Percentiles rank a stretch among this genome's conserved stretches.
Evolutionary conservation across 495 filamentous ascomycete species (phyloP).

Genomic region (Usnea hakonensis): DNA sequence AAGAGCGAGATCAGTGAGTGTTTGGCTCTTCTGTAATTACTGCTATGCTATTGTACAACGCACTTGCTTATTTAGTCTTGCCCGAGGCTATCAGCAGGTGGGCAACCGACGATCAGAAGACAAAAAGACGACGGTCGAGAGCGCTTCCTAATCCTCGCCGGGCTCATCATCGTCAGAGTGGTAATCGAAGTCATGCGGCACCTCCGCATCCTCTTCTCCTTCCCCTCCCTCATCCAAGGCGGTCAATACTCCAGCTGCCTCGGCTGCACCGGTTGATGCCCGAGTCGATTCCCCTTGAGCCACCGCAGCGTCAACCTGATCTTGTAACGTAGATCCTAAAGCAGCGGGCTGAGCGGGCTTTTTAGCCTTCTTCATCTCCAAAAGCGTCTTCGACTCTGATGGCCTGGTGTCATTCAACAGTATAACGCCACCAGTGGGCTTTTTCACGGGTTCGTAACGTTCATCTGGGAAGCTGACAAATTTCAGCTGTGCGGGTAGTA

Average conservation of each 20-base stretch:
- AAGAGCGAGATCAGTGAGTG: too few species aligned
- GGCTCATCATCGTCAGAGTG: conserved; percentile 61
- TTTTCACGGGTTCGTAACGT: conserved; percentile 91
- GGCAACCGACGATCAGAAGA: background rate
- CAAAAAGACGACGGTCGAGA: conserved; percentile 4
- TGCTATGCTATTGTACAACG: background rate
- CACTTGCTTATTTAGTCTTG: background rate
- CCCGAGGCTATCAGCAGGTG: background rate
- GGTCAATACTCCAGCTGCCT: conserved; percentile 71
- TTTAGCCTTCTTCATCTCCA: conserved; percentile 85
- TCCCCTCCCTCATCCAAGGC: conserved; percentile 81
- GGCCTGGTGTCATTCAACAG: conserved; percentile 81
- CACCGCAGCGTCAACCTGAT: conserved; percentile 29
- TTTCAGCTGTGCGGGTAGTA: conserved; percentile 87
- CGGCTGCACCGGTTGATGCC: conserved; percentile 44
- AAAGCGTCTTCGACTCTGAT: conserved; percentile 63
- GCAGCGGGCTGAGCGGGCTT: conserved; percentile 58
- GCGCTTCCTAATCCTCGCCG: conserved; percentile 33
- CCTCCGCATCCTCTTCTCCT: conserved; percentile 69
- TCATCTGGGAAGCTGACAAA: conserved; percentile 82
- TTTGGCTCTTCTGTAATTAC: background rate
- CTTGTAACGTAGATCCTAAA: conserved; percentile 37
- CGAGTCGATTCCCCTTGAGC: conserved; percentile 22
- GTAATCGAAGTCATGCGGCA: conserved; percentile 81
- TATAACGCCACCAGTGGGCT: conserved; percentile 92